Percentiles rank a stretch among this genome's conserved stretches.
These are phyloP conservation scores for Umbilicus rupestris DNA, from an alignment of 164 flowering plant genomes.

Conservation along the genomic window DNA sequence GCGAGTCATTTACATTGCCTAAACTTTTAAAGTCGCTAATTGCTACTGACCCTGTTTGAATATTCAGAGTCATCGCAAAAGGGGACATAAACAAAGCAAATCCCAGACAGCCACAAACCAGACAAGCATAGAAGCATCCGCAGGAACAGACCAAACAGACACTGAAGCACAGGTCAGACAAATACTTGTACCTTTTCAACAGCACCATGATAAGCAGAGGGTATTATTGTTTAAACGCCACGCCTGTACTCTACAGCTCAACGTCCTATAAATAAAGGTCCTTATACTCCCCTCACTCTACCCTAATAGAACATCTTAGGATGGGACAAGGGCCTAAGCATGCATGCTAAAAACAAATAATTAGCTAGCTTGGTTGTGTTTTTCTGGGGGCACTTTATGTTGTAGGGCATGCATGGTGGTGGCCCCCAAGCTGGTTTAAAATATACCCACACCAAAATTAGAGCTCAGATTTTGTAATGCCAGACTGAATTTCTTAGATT, in stretches of 20 bases:
- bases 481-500: no score
- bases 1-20: no score
- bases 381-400: neutral
- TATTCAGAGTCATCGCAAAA: no score
- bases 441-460: neutral
- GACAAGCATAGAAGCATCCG: neutral
- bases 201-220: neutral
- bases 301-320: neutral
- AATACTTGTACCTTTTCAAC: neutral
- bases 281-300: neutral
- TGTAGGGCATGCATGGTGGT: neutral
- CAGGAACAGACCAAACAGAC: neutral
- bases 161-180: neutral
- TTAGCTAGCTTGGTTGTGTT: neutral
- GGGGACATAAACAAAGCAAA: no score
- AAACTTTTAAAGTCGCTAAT: no score
- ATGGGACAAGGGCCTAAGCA: slow-evolving; percentile 2
- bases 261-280: slow-evolving; percentile 3
- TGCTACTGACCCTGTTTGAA: no score
- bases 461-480: neutral
- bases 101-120: neutral
- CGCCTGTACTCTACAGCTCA: slow-evolving; percentile 1
- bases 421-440: neutral
- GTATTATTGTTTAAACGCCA: neutral
- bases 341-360: slow-evolving; percentile 2